phyloP scores from a whole-genome alignment of 345 rosid genomes.

The Aegle marmelos region DNA sequence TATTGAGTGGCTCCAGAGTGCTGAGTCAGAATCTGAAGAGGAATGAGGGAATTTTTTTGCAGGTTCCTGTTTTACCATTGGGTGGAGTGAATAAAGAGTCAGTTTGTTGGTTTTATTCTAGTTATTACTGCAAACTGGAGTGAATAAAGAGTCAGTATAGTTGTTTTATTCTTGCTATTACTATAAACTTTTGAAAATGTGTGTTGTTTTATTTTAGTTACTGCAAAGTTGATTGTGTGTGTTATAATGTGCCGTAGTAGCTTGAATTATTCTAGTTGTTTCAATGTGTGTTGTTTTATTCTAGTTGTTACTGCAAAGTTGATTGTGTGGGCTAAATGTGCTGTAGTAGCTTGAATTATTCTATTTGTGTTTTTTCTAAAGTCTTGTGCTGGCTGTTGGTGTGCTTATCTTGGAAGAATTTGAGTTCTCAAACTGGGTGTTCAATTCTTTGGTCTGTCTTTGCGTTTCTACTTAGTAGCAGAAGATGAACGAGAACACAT shows the following conservation, averaged over 20 bases:
- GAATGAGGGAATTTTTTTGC: conserved; percentile 25
- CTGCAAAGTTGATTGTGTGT: too few species aligned
- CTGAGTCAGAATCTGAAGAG: conserved; percentile 72
- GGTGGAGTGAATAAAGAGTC: neutral
- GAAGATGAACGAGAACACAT: neutral
- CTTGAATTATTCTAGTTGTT: too few species aligned
- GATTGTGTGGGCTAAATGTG: neutral
- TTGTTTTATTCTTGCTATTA: neutral
- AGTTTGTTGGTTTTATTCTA: neutral
- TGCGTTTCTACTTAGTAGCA: neutral
- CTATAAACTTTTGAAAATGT: neutral
- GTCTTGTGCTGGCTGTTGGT: neutral
- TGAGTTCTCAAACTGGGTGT: neutral
- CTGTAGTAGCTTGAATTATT: neutral
- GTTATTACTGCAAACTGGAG: neutral
- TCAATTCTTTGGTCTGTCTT: neutral
- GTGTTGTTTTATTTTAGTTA: too few species aligned
- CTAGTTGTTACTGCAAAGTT: too few species aligned
- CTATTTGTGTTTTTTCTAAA: neutral
- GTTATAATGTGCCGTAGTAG: neutral
- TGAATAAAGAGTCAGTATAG: neutral
- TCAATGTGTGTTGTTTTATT: too few species aligned
- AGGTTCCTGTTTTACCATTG: neutral
- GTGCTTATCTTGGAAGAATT: neutral
- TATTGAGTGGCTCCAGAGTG: conserved; percentile 70